Base-by-base conservation (phyloP, 345 rosid genomes). In the Populus ilicifolia region DNA sequence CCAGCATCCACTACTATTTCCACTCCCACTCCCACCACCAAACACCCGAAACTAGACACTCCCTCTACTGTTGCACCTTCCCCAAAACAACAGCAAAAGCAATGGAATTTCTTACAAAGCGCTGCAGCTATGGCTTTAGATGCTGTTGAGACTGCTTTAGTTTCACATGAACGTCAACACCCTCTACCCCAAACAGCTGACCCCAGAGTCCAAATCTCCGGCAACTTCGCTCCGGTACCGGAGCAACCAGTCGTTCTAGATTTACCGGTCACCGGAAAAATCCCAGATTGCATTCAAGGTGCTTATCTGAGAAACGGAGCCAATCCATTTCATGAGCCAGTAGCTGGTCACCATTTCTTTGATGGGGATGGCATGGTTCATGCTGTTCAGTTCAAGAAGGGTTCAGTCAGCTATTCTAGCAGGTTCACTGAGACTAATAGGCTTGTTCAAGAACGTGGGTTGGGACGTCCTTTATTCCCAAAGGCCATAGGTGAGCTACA, bases 361-460 rank as follows among this genome's bases (percentile, higher is more conserved):
- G 98, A 92, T 65, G 98, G 98, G 5, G 97, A 93, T 69, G 97
- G 98, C 25, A 93, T 93, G 98, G 89, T 93, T 70, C 98, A 93
- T 74, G 90, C 94, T n/a, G 91, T 93, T 14, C 79, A 77, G 16
- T 88, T 93, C 64, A 71, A 87, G 0, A 39, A 86, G 29, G 93
- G 91, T 30, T 82, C 93, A 0, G 91, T 87, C 27, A 90, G 94
- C 84, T 93, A 92, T 48, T 84, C 93, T 29, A 88, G 98, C 81
- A 89, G 98, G 72, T 89, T 92, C 84, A 93, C 97, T 6, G 90
- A 92, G 36, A 93, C 98, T 0, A 86, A 88, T 81, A 89, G 97
- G 10, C 71, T 92, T n/a, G 83, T 89, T 44, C 97, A 93, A 68
- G 98, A 93, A 54, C 84, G 88, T 43, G 72, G 80, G 17, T 65